Evolutionary conservation across 345 rosid species (phyloP), one percentile per base, ranked within the genome.

Genomic region (Citrus maxima): DNA sequence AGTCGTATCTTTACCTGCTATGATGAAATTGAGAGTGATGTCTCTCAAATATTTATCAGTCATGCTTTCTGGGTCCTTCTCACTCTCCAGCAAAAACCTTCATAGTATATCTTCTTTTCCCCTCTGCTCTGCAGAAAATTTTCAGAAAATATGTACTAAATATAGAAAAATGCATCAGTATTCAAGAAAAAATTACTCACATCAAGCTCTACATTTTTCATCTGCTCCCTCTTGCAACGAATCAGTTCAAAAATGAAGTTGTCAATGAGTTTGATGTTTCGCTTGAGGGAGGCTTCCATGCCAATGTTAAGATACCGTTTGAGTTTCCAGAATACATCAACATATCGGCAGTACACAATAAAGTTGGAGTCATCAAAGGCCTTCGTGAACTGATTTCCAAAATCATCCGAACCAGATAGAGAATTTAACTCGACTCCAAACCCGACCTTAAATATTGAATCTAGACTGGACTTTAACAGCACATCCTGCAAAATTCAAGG

Each of bases 31-130:
- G 63, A 87, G 88, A 70, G 80, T 85, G 73, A 87, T 83, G 24
- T 87, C 87, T 70, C 88, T 83, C 77, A 85, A 68, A 73, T 87
- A 85, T 71, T 79, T 60, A 28, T 83, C 87, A 27, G 80, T 83
- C 84, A 85, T 80, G 69, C 77, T 82, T 59, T 85, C 84, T 1
- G 83, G 86, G 56, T 85, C 87, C 59, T 85, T 87, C 82, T 78
- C 80, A 51, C 88, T 82, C 42, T 85, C 90, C 82, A 83, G 24
- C 77, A 87, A 54, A 72, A 87, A 85, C 76, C 90, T 87, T 60
- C 88, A 87, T 22, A 81, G 34, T 56, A 85, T 82, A 62, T 85
- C 87, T 66, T 82, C 87, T 73, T 83, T 85, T 40, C 51, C 78
- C 1, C 70, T 58, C 89, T 87, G 82, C 46, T 3, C 54, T 61